Evolutionary conservation across 805 yeast genomes (phyloP), one percentile per base, ranked within the genome.

Genomic region (Debaryomyces prosopidis): DNA sequence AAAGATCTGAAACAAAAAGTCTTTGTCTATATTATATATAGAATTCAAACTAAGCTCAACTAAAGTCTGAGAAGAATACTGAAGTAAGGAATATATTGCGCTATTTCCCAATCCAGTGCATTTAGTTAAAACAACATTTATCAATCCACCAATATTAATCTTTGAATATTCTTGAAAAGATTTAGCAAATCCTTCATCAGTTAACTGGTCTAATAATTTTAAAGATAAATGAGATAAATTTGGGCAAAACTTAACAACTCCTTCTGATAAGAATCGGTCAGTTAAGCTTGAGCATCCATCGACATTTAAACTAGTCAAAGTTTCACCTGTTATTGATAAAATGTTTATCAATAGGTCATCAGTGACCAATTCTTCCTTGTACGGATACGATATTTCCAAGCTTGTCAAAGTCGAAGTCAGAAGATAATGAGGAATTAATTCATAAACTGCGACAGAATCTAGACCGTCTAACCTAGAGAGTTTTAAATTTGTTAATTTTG

Each of bases 281-380:
- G 96, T 84, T 16, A 94, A 65, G 1, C 72, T 82, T 0, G 81
- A 60, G 54, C 96, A 89, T 1, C 95, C 95, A 57, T 85, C 88
- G 12, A 94, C 68, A 15, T 72, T 72, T 26, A 94, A 68, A 1
- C 76, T 60, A 35, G 70, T 71, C 38, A 94, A 66, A 2, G 82
- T 71, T 10, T 77, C 76, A 5, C 96, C 96, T 27, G 81, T 74
- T 6, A 74, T 71, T 0, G 84, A 76, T 20, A 90, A 57, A 0
- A 88, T 62, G 42, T 80, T 81, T 19, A 83, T 74, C 6, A 92
- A 40, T 12, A 82, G 68, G 17, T 86, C 87, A 63, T 90, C 95
- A 23, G 79, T 77, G 1, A 89, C 72, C 30, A 87, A 70, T 8
- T 81, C 84, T 50, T 82, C 89, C 35, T 74, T 74, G 42, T 73